Evolutionary conservation across 352 stramenopile genomes (phyloP), one percentile per base, ranked within the genome.

Genomic region (Phytophthora kernoviae): DNA sequence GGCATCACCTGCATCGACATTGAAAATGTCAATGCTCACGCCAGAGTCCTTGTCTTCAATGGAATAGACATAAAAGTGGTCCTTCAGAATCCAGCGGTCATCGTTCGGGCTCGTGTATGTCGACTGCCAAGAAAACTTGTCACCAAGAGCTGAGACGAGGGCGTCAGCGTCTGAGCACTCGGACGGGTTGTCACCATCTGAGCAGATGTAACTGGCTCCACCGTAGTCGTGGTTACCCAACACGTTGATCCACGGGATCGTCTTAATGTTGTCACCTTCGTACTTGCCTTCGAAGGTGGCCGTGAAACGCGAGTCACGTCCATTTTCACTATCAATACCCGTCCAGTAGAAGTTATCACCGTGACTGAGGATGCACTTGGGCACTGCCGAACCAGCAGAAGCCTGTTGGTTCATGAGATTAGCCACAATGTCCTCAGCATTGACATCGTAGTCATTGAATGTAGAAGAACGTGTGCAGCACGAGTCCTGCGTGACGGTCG

Each of bases 151-250:
- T 15, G 57, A 53, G 5, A 73, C 49, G 11, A 75, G 20, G 18
- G 57, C 69, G 5, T 69, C 50, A 4, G 73, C 41, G 24, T 54
- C 60, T 10, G 44, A 52, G 42, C 73, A 82, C 34, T 71, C 49
- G 11, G 60, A 54, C 14, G 65, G 50, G 40, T 75, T 58, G 14
- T 69, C 61, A 4, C 65, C 68, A 39, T 75, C 55, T 15, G 63
- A 68, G 58, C 79, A 88, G 44, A 88, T 78, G 76, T 77, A 88
- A 36, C 63, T 74, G 27, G 72, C 74, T 12, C 79, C 79, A 45
- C 79, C 79, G 55, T 87, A 87, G 65, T 88, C 79, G 73, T 88
- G 79, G 65, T 88, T 88, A n/a, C 79, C 79, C 54, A 88, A 64
- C 22, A 87, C 77, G 30, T 88, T 88, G 24, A 88, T 44, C 79